Evolutionary conservation across 768 basidiomycete genomes (phyloP), one percentile per base, ranked within the genome.

Genomic region (Sistotremastrum suecicum): DNA sequence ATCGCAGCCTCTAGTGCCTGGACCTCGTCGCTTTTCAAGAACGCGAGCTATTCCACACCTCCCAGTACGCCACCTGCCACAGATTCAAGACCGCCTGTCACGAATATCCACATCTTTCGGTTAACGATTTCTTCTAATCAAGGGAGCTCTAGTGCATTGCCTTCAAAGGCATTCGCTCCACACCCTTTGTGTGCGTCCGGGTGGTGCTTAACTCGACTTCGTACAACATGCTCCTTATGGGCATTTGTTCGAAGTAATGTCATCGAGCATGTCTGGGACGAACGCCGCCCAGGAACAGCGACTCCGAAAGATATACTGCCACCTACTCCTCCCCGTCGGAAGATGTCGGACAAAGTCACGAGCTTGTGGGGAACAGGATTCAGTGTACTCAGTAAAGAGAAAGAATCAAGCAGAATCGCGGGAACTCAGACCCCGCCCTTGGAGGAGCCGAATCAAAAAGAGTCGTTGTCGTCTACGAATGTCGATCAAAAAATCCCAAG

Each of bases 141-240:
- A 78, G 51, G 64, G 20, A 20, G 20, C 20, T 20, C 20, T 20
- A 39, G 56, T 4, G 48, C 57, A 38, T 53, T 61, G 29, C 63
- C 59, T 40, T 66, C 66, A 49, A 51, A 52, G 50, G 52, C 68
- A 57, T 49, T 52, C 61, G 46, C 48, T 55, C 56, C 60, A 42
- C 62, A 44, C 60, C 87, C 91, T 1, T 66, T 95, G 2, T 95
- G 90, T 55, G 66, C 72, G 7, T 75, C 74, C 11, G 80, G 84
- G n/a, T 94, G 89, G 81, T 94, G 90, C 59, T 67, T 94, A 10
- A 65, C 73, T 4, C 75, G 91, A 5, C 67, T 95, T 12, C 76
- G 90, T 8, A 71, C 81, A 35, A 88, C 90, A n/a, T 92, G 89
- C 60, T 82, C 80, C 3, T 65, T 94, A 9, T 95, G 90, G 89